Evolutionary conservation across 2,329 filamentous ascomycete genomes (phyloP), one percentile per base, ranked within the genome.

Genomic region (Rutstroemia sp.): DNA sequence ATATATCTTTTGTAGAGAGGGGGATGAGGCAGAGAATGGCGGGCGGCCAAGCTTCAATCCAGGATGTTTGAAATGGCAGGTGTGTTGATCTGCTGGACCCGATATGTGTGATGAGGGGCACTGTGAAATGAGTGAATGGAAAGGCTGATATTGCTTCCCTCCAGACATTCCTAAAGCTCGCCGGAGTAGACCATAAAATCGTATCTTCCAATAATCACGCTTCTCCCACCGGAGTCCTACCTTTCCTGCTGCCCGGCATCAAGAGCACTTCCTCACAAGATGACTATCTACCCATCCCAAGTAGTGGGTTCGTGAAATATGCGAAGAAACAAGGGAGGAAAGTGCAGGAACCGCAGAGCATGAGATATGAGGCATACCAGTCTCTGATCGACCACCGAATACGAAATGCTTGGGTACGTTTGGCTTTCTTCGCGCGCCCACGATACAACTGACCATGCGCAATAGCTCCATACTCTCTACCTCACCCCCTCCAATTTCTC

Each of bases 41-140:
- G 84, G 83, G 4, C 73, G 76, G 30, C 88, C 91, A 25, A 95
- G 89, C 62, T 95, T 87, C 74, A 97, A 97, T 70, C 94, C 94
- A 10, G 83, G 85, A 57, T 99, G 94, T 75, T 77, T 97, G 67
- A 96, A 92, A 76, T 97, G 91, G 91, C 94, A 97, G 88, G 90
- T 92, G 66, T 63, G 82, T 71, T 36, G 54, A 49, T 36, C 16
- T 17, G 17, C 17, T 19, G 10, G 44, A 40, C 16, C 2, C 9
- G 39, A 46, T 16, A 23, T 46, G n/a, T 6, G 21, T 21, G 12
- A 23, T 14, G 19, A 46, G 42, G 39, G 39, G 61, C 48, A 30
- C 19, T 39, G 34, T 19, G 5, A 40, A 42, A 25, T 21, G 12
- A 39, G 40, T 12, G 14, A 58, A 48, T 23, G 30, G 27, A 21